Base-by-base conservation (phyloP, 1,284 basidiomycete genomes). In the Leccinum pachyderme region DNA sequence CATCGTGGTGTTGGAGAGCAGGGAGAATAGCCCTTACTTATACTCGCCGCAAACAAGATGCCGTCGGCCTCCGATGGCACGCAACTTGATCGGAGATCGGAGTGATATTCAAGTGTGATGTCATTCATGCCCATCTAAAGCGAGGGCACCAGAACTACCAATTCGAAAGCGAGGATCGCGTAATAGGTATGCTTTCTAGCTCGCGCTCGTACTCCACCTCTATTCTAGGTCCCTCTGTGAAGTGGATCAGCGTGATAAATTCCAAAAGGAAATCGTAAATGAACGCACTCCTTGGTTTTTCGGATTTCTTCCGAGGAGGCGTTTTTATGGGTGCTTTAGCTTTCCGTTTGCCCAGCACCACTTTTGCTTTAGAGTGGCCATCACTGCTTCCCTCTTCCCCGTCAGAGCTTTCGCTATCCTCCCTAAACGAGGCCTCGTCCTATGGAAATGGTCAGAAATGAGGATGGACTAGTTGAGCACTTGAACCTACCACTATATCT, bases 201-300 rank as follows among this genome's bases (percentile, higher is more conserved):
- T 97, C 92, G 63, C 88, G 82, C 69, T 95, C 95, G 84, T 97
- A 96, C 74, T 98, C 95, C 72, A 98, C 88, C 71, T 96, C 92
- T 71, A 98, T 87, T 61, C 87, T 82, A 7, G 93, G 87, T 25
- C 86, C 89, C 60, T 80, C 87, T 87, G 70, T 47, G 5, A 59
- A 49, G 29, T 22, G 50, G 32, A 18, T 67, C 41, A 67, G 65
- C 39, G 49, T 58, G 32, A 46, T 9, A 7, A 24, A 52, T 58
- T 39, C n/a, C 51, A 44, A 56, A 35, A n/a, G 41, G 50, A 51
- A 27, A 44, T 51, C 8, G 47, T 49, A 46, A 47, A 45, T 28
- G 18, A 43, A 75, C 81, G 59, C 67, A 84, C 84, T 81, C 69
- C 77, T 84, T 55, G 80, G 81, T 65, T 82, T 85, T 62, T 82